Conservation (phyloP, 2,329 filamentous ascomycete species). For the Thielaviopsis ethacetica region DNA sequence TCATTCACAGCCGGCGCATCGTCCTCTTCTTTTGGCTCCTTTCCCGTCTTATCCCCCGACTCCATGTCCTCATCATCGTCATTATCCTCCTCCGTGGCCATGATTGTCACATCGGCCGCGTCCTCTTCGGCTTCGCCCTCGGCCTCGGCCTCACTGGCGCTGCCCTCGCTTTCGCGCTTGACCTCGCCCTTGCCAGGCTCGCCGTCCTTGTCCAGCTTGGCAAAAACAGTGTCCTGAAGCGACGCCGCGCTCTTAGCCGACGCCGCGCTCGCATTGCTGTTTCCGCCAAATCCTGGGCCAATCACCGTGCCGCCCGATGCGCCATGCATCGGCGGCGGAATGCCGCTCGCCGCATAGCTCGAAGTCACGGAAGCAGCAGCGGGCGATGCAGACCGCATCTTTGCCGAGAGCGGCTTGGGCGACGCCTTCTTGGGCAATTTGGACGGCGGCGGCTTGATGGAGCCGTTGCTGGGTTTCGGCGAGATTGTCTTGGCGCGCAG, state of each 20-base stretch:
- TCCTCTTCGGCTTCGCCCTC: conserved; percentile 18
- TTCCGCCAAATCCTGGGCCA: neutral
- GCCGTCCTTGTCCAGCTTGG: neutral
- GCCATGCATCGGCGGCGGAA: conserved; percentile 4
- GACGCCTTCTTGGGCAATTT: conserved; percentile 11
- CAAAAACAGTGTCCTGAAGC: neutral
- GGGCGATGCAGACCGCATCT: conserved; percentile 1
- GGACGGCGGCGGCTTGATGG: conserved; percentile 5
- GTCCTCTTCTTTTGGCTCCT: neutral
- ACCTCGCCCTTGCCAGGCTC: neutral
- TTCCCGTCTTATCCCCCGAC: neutral
- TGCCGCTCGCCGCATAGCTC: neutral
- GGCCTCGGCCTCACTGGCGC: conserved; percentile 14
- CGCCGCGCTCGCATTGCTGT: neutral
- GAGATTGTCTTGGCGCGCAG: conserved; percentile 3
- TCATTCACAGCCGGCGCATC: neutral
- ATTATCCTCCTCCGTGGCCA: conserved; percentile 19
- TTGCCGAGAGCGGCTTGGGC: conserved; percentile 2
- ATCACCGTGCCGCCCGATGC: conserved; percentile 5
- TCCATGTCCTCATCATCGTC: neutral
- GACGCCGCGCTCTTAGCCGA: neutral
- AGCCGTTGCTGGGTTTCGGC: conserved; percentile 2
- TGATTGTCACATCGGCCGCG: conserved; percentile 24
- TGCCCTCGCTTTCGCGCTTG: conserved; percentile 17
- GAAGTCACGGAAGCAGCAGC: neutral